Base-by-base conservation (phyloP, 139 green algal genomes). In the Picochlorum sp. region DNA sequence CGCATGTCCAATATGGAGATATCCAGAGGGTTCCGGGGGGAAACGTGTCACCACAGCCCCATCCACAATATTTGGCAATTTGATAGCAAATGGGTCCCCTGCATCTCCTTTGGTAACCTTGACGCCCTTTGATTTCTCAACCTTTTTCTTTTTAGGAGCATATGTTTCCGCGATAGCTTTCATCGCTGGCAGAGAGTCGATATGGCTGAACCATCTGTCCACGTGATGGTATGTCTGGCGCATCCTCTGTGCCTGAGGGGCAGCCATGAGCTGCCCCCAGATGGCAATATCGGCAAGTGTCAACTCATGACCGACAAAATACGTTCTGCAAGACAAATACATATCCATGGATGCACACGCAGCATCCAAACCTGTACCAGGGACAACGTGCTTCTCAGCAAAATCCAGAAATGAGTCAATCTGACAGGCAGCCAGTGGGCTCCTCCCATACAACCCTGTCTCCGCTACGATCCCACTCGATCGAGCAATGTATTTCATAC, bases 11-110 rank as follows among this genome's bases (percentile, higher is more conserved):
- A 96, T 93, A 72, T 97, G 90, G 21, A 97, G 77, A 79, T 95
- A 97, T 66, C 90, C 90, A 11, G 80, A 93, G 11, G 94, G 94
- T 77, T 99, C 94, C 2, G 94, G 94, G 0, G 94, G 94, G 80
- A 99, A 99, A 45, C 94, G 80, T 2, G 94, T 98, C 23, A 95
- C 85, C 45, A 99, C 94, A 64, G 92, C 85, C 66, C 94, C 94
- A 56, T 81, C 65, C 47, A 75, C 74, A 0, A 87, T 92, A 28
- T 74, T 77, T 4, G 81, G 73, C 20, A 99, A 78, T 2, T 83
- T 81, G 1, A 98, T 84, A 60, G 98, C 88, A 64, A 96, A 97
- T 4, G 47, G 47, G 81, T 71, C 75, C 28, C 69, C 79, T 45
- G 67, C 70, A 51, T 70, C 60, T 44, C 64, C 71, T 31, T 31